These are phyloP conservation scores for Fusarium equiseti DNA, from an alignment of 2,329 filamentous ascomycete genomes.

Conservation along the genomic window DNA sequence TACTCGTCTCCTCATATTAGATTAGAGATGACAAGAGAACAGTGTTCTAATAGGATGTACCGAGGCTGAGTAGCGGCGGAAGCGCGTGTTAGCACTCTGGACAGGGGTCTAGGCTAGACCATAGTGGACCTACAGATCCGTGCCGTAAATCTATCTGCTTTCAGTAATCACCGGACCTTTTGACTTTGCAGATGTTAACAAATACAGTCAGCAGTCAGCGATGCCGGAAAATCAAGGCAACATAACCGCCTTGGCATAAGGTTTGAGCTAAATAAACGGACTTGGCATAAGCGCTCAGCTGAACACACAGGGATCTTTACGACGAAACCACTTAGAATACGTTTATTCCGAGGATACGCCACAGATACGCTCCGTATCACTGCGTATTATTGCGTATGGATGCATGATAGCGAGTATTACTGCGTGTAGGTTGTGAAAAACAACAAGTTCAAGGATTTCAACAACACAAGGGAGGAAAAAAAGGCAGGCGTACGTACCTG, in stretches of 20 bases:
- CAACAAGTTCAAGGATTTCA: too few species aligned
- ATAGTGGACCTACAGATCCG: neutral
- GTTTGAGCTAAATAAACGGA: too few species aligned
- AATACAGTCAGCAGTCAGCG: too few species aligned
- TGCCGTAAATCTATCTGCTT: neutral
- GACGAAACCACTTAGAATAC: neutral
- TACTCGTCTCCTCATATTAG: too few species aligned
- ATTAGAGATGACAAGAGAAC: too few species aligned
- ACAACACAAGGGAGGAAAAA: too few species aligned
- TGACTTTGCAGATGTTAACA: too few species aligned
- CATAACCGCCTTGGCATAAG: neutral
- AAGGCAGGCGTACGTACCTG: too few species aligned
- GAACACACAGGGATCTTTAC: accelerated
- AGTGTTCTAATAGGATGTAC: neutral
- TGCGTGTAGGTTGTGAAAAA: too few species aligned
- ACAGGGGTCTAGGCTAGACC: neutral
- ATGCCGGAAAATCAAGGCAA: too few species aligned
- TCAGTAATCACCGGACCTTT: neutral
- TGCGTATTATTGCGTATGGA: too few species aligned
- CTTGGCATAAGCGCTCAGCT: neutral
- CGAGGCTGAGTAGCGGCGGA: neutral
- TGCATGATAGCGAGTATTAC: accelerated
- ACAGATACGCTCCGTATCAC: neutral
- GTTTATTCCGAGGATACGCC: neutral
- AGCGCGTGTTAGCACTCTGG: too few species aligned